These are phyloP conservation scores for Adansonia madagascariensis DNA, from an alignment of 441 rosid species.

Conservation along the genomic window DNA sequence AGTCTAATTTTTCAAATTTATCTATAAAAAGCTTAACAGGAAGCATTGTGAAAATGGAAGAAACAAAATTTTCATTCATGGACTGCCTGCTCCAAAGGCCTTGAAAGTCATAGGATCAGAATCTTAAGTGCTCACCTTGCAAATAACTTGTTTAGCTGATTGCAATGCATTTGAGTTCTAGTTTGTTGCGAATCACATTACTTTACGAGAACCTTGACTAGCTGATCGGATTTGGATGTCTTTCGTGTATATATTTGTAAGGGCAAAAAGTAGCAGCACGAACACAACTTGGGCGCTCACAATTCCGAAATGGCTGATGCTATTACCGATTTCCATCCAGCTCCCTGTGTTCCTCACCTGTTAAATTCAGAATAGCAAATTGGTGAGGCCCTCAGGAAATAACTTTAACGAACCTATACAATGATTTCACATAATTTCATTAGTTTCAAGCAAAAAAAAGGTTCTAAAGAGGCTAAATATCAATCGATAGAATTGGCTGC, in stretches of 20 bases:
- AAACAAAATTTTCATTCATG: not conserved
- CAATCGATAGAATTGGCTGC: not conserved
- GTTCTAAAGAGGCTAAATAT: not conserved
- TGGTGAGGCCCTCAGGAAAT: not conserved
- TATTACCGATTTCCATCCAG: conserved; percentile 98
- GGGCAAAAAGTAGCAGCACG: conserved; percentile 82
- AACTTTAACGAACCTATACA: not conserved
- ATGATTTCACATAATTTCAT: conserved; percentile 1
- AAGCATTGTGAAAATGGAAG: not conserved
- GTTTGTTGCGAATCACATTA: conserved; percentile 38
- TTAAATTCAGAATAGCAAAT: conserved; percentile 19
- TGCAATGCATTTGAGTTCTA: not conserved
- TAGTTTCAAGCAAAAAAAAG: not conserved
- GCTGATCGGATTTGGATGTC: conserved; percentile 58
- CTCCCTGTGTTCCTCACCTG: conserved; percentile 95
- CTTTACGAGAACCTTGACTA: conserved; percentile 53
- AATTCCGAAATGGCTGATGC: conserved; percentile 96
- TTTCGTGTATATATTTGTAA: conserved; percentile 80
- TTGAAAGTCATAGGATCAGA: not conserved
- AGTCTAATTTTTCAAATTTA: not conserved
- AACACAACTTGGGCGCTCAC: conserved; percentile 96
- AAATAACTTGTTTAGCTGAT: not conserved
- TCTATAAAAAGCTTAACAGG: not conserved
- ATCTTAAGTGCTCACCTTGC: not conserved
- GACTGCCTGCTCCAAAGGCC: not conserved